These are phyloP conservation scores for Ceratocystiopsis minuta DNA, from an alignment of 2,329 filamentous ascomycete species.

Conservation along the genomic window DNA sequence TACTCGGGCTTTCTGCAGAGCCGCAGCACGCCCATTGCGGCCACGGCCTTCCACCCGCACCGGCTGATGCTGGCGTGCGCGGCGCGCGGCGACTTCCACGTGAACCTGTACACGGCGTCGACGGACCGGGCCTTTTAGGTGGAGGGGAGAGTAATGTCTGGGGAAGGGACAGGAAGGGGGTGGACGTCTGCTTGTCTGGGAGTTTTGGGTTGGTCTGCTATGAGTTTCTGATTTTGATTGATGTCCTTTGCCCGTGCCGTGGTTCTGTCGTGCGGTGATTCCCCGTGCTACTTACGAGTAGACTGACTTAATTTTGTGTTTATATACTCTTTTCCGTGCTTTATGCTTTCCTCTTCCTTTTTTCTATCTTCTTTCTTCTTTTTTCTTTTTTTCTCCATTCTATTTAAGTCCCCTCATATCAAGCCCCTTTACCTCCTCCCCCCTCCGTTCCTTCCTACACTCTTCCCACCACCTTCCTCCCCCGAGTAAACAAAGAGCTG, in stretches of 20 bases:
- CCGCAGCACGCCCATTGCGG: constrained; percentile 63
- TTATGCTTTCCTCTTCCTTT: background rate
- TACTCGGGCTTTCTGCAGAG: constrained; percentile 77
- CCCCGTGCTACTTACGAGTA: no score
- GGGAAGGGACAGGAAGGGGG: no score
- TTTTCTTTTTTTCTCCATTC: constrained; percentile 1
- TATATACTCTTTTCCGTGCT: background rate
- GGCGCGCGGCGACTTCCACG: constrained; percentile 69
- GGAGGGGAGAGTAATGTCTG: no score
- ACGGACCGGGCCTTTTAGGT: constrained; percentile 5
- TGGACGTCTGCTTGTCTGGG: no score
- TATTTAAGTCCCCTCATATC: no score
- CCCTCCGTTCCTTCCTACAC: background rate
- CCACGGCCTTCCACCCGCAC: constrained; percentile 90
- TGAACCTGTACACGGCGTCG: constrained; percentile 66
- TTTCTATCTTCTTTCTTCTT: background rate
- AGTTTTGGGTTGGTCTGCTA: no score
- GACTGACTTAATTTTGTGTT: no score
- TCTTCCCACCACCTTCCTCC: no score
- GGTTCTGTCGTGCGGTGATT: no score
- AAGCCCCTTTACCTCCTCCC: background rate
- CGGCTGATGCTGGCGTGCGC: constrained; percentile 79
- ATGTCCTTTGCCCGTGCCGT: no score
- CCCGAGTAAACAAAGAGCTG: no score
- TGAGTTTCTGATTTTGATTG: no score